A percentile compares a stretch with the other conserved stretches of the same genome.
Evolutionary conservation across 495 filamentous ascomycete species (phyloP).

Genomic region (Aspergillus homomorphus): DNA sequence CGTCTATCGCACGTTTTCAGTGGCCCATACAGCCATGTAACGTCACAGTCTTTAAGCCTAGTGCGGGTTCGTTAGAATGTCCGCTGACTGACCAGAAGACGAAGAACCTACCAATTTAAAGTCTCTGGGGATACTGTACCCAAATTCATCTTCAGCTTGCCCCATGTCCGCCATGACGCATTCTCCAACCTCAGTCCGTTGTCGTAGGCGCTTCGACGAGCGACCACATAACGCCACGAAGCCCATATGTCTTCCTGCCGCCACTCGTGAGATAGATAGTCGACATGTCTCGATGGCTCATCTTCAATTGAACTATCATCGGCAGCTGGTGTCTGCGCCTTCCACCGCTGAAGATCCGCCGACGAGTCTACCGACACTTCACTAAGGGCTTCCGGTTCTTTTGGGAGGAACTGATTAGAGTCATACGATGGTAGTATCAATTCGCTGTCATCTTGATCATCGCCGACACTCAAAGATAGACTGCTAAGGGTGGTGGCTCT

Average conservation of each 20-base stretch:
- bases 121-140: constrained; percentile 85
- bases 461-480: constrained; percentile 56
- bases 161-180: constrained; percentile 98
- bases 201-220: constrained; percentile 69
- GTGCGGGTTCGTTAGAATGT: constrained; percentile 14
- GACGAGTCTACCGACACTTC: constrained; percentile 24
- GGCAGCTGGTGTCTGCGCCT: constrained; percentile 48
- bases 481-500: constrained; percentile 62
- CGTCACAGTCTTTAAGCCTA: constrained; percentile 96
- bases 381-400: constrained; percentile 20
- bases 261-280: constrained; percentile 96
- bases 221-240: constrained; percentile 90
- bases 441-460: constrained; percentile 53
- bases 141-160: constrained; percentile 80
- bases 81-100: not conserved
- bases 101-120: constrained; percentile 73
- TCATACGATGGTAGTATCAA: constrained; percentile 59
- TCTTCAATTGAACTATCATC: constrained; percentile 78
- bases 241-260: constrained; percentile 96
- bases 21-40: constrained; percentile 96
- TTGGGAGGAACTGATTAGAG: constrained; percentile 29
- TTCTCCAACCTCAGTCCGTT: constrained; percentile 87
- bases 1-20: constrained; percentile 64
- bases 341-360: constrained; percentile 14
- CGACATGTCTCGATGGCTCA: constrained; percentile 86